Percentiles rank a stretch among this genome's conserved stretches.
These are phyloP conservation scores for Nicotiana paniculata DNA, from an alignment of 257 asterid species.

Conservation along the genomic window DNA sequence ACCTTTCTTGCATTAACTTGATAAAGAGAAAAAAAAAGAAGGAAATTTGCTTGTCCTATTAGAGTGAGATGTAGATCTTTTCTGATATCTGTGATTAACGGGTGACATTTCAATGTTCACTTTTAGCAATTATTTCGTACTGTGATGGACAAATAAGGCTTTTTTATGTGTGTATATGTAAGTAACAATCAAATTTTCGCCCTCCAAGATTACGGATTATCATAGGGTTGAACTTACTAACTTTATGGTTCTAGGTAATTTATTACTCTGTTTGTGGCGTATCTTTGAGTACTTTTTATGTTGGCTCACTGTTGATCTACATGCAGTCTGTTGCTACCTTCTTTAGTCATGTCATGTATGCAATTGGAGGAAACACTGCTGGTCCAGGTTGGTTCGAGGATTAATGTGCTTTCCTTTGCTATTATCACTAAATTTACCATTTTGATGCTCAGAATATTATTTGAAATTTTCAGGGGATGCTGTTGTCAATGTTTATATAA, in stretches of 20 bases:
- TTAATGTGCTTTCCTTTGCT: background rate
- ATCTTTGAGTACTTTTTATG: background rate
- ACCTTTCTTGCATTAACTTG: too few species aligned
- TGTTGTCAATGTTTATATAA: constrained; percentile 82
- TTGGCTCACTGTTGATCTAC: background rate
- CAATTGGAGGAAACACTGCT: constrained; percentile 94
- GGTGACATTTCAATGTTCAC: background rate
- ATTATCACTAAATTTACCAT: background rate
- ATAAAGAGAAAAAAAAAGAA: too few species aligned
- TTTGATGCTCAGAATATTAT: background rate
- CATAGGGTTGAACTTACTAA: background rate
- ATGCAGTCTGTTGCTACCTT: constrained; percentile 85
- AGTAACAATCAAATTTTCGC: background rate
- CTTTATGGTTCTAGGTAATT: background rate
- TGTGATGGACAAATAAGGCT: background rate
- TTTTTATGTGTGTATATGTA: background rate
- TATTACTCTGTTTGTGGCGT: background rate
- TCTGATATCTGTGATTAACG: background rate
- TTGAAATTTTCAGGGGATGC: constrained; percentile 73
- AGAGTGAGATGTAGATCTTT: background rate
- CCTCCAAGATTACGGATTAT: background rate
- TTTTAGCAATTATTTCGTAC: background rate
- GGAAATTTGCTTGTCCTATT: background rate
- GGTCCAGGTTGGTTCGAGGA: constrained; percentile 68
- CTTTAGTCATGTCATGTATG: constrained; percentile 94